These are phyloP conservation scores for Kluyveromyces starmeri DNA, from an alignment of 805 yeast genomes.

Conservation along the genomic window DNA sequence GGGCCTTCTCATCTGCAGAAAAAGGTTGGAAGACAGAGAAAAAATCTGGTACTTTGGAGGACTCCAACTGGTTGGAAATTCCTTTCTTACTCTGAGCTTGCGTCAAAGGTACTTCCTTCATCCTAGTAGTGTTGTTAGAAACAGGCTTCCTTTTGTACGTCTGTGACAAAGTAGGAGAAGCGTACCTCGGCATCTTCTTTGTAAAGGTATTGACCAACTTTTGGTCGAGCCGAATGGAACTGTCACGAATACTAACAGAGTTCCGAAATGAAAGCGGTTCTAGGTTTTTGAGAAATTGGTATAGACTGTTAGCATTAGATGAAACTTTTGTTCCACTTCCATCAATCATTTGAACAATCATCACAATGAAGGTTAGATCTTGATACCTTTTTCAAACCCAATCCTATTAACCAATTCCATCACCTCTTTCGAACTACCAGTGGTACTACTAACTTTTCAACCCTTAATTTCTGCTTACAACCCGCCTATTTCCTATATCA, in stretches of 20 bases:
- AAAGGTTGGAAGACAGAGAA: slow-evolving; percentile 1
- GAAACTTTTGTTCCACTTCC: background rate
- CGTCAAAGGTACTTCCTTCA: no score
- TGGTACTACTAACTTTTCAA: no score
- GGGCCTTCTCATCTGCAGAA: background rate
- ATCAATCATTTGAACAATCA: background rate
- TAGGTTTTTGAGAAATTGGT: background rate
- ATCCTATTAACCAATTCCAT: no score
- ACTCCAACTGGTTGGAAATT: no score
- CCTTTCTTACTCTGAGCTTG: background rate
- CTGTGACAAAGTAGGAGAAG: slow-evolving; percentile 1
- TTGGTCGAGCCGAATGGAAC: background rate
- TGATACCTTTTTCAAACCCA: no score
- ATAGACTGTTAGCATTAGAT: background rate
- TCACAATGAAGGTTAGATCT: background rate
- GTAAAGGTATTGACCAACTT: background rate
- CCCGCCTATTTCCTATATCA: no score
- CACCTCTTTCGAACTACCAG: no score
- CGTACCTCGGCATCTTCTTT: background rate
- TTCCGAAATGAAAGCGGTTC: background rate
- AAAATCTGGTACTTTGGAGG: background rate
- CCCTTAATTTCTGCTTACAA: no score
- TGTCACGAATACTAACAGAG: background rate
- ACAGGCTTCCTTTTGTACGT: background rate
- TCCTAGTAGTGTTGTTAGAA: no score